These are phyloP conservation scores for Didymosphaeria variabile DNA, from an alignment of 2,329 filamentous ascomycete species.

Conservation along the genomic window DNA sequence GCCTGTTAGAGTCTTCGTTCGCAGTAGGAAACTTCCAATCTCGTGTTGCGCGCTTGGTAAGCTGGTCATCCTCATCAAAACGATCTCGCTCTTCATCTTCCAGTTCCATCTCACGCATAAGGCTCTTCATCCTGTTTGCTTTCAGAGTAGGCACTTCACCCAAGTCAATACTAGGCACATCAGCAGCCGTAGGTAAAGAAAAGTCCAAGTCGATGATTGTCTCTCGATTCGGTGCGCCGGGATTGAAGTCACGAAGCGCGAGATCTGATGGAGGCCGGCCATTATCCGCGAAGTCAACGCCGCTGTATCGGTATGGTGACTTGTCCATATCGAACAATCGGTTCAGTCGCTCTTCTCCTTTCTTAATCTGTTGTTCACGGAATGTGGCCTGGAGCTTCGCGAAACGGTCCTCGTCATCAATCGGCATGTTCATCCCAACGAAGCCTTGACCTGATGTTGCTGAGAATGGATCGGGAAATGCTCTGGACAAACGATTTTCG, in stretches of 20 bases:
- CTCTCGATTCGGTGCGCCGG: conserved; percentile 56
- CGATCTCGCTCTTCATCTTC: conserved; percentile 47
- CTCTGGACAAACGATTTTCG: conserved; percentile 53
- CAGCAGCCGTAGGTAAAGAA: conserved; percentile 51
- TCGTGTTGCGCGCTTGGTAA: conserved; percentile 52
- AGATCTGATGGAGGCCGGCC: conserved; percentile 64
- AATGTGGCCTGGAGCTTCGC: conserved; percentile 58
- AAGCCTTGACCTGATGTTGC: conserved; percentile 28
- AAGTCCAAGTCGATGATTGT: conserved; percentile 68
- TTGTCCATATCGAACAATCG: conserved; percentile 65
- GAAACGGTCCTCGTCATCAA: conserved; percentile 43
- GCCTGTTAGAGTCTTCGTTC: conserved; percentile 42
- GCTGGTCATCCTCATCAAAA: conserved; percentile 32
- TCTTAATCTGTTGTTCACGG: conserved; percentile 65
- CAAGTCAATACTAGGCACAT: conserved; percentile 53
- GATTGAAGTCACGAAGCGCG: conserved; percentile 58
- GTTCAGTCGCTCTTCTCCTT: conserved; percentile 65
- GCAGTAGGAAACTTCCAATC: conserved; percentile 52
- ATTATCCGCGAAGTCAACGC: conserved; percentile 57
- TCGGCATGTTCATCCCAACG: conserved; percentile 51
- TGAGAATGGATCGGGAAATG: conserved; percentile 56
- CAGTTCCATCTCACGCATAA: conserved; percentile 54
- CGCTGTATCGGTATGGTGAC: conserved; percentile 67
- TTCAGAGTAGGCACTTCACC: conserved; percentile 65
- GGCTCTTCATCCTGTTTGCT: conserved; percentile 62